A percentile compares a stretch with the other conserved stretches of the same genome.
These are phyloP conservation scores for Termitomyces sp. DNA, from an alignment of 768 basidiomycete species.

Conservation along the genomic window DNA sequence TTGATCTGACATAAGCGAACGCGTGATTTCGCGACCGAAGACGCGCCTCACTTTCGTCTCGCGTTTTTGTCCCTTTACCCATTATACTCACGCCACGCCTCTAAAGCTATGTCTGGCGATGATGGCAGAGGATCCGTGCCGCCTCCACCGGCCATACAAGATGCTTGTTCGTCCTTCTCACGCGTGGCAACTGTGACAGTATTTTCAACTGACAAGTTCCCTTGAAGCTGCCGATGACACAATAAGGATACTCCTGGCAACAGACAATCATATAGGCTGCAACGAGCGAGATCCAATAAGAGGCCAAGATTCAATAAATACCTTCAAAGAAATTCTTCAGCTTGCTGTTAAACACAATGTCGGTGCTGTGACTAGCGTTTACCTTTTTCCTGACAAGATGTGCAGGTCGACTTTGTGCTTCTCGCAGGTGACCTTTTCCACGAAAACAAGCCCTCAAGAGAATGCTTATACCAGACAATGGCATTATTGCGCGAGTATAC, in stretches of 20 bases:
- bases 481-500: constrained; percentile 89
- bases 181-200: background rate
- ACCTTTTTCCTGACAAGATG: constrained; percentile 3
- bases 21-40: constrained; percentile 7
- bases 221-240: constrained; percentile 55
- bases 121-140: constrained; percentile 19
- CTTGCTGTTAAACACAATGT: constrained; percentile 87
- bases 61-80: background rate
- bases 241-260: constrained; percentile 82
- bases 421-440: constrained; percentile 97
- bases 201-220: constrained; percentile 6
- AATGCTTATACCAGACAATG: constrained; percentile 84
- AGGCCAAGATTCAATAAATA: constrained; percentile 92
- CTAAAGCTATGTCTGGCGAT: constrained; percentile 18
- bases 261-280: constrained; percentile 96
- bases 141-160: constrained; percentile 28
- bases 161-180: constrained; percentile 33
- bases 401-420: constrained; percentile 90
- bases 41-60: background rate
- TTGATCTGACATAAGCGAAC: background rate
- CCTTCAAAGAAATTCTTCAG: constrained; percentile 91
- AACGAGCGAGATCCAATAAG: constrained; percentile 91
- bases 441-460: constrained; percentile 92
- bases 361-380: constrained; percentile 18
- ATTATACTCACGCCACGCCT: background rate